Evolutionary conservation across 2,329 filamentous ascomycete genomes (phyloP).

Genomic region (Chlorencoelia australis): DNA sequence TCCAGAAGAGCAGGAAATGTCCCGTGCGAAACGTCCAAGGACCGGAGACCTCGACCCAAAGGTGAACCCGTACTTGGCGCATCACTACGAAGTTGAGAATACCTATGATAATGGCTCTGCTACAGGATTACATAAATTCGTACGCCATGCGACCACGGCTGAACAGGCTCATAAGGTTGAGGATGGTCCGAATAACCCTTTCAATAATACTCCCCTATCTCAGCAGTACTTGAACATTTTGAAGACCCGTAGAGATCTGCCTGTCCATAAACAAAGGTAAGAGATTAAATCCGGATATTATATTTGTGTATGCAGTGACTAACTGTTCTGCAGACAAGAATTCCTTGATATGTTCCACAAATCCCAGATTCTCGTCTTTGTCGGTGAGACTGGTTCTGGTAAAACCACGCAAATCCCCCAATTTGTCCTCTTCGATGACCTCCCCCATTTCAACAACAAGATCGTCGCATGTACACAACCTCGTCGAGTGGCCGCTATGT

Average conservation of each 20-base stretch:
- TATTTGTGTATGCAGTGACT: conserved; percentile 7
- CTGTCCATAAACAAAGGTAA: conserved; percentile 82
- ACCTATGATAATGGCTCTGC: conserved; percentile 31
- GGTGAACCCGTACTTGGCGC: conserved; percentile 82
- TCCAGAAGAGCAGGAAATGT: conserved; percentile 38
- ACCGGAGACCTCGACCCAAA: conserved; percentile 36
- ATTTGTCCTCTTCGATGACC: conserved; percentile 94
- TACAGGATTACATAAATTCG: conserved; percentile 40
- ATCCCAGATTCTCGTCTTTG: conserved; percentile 93
- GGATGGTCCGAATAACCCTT: conserved; percentile 74
- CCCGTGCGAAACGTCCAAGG: conserved; percentile 37
- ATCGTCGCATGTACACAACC: conserved; percentile 96
- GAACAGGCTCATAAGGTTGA: conserved; percentile 64
- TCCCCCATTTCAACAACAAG: conserved; percentile 77
- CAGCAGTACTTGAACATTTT: conserved; percentile 85
- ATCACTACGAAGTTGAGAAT: conserved; percentile 57
- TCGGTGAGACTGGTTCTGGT: conserved; percentile 97
- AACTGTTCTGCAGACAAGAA: conserved; percentile 53
- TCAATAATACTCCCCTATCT: conserved; percentile 69
- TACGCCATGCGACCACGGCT: conserved; percentile 72
- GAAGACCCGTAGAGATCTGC: conserved; percentile 71
- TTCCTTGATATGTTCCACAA: conserved; percentile 90
- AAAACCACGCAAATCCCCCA: conserved; percentile 99
- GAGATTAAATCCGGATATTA: conserved; percentile 17
- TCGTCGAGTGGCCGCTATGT: conserved; percentile 96